These are phyloP conservation scores for Linnemannia exigua DNA, from an alignment of 192 early-diverging fungal species.

Conservation along the genomic window DNA sequence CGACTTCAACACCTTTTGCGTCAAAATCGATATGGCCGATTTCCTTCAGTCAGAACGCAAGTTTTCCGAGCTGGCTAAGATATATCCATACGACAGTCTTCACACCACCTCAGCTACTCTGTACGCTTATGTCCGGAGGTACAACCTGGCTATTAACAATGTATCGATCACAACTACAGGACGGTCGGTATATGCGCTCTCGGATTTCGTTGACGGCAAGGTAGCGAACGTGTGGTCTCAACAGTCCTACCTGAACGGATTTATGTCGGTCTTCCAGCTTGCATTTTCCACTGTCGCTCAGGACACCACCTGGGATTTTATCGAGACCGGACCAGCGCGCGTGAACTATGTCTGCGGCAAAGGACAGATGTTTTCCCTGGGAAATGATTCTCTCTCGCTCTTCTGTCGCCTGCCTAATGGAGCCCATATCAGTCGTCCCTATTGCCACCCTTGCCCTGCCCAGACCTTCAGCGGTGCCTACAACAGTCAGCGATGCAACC, in stretches of 20 bases:
- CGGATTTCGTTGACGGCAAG: slow-evolving; percentile 14
- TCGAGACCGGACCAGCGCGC: slow-evolving; percentile 20
- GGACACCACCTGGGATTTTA: slow-evolving; percentile 15
- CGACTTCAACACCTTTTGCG: slow-evolving; percentile 19
- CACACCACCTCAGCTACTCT: slow-evolving; percentile 18
- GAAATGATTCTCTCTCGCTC: background rate
- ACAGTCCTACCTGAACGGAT: slow-evolving; percentile 25
- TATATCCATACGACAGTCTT: slow-evolving; percentile 20
- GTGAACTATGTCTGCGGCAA: slow-evolving; percentile 20
- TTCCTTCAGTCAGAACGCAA: background rate
- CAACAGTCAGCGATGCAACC: slow-evolving; percentile 12
- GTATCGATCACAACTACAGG: slow-evolving; percentile 20
- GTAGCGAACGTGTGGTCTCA: slow-evolving; percentile 22
- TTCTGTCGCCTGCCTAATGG: background rate
- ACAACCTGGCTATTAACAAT: background rate
- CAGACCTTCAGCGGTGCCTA: slow-evolving; percentile 20
- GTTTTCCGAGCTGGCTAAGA: background rate
- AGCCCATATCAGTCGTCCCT: background rate
- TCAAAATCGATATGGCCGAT: background rate
- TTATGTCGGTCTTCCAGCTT: slow-evolving; percentile 26
- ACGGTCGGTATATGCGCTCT: background rate
- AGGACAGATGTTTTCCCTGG: slow-evolving; percentile 10
- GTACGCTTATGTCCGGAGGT: slow-evolving; percentile 6
- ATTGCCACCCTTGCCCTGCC: slow-evolving; percentile 15
- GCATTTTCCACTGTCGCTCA: slow-evolving; percentile 20